These are phyloP conservation scores for Rhododendron williamsianum DNA, from an alignment of 148 eudicot species.

Conservation along the genomic window DNA sequence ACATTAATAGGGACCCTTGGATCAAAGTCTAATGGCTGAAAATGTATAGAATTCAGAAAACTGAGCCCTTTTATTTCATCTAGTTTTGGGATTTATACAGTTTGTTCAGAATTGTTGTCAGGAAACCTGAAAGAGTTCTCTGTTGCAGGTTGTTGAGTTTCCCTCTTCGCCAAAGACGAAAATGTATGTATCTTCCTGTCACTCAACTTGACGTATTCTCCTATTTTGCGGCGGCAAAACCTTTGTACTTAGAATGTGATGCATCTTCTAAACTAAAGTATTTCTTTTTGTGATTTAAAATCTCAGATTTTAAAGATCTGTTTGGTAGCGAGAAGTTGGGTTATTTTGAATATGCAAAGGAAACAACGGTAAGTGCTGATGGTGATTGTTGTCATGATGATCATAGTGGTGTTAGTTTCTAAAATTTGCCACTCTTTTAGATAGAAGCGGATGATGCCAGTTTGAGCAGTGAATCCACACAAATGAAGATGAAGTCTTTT, in stretches of 20 bases:
- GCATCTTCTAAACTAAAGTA: background rate
- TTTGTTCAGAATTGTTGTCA: background rate
- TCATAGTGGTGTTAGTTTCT: constrained; percentile 4
- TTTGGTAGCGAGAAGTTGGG: constrained; percentile 62
- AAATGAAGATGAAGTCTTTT: constrained; percentile 57
- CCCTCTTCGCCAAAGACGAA: constrained; percentile 79
- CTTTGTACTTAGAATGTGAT: background rate
- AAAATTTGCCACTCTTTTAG: constrained; percentile 27
- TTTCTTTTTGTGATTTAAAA: constrained; percentile 1
- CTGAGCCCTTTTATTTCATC: background rate
- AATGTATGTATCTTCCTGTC: constrained; percentile 39
- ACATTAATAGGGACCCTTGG: background rate
- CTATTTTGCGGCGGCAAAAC: background rate
- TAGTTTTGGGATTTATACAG: background rate
- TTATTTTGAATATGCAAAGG: constrained; percentile 71
- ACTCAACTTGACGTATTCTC: background rate
- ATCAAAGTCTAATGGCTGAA: background rate
- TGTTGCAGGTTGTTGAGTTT: constrained; percentile 65
- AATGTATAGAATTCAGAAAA: background rate
- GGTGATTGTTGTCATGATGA: constrained; percentile 5
- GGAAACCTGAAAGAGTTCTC: background rate
- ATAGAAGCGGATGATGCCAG: constrained; percentile 77
- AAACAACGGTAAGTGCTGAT: constrained; percentile 54
- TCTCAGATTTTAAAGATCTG: constrained; percentile 64
- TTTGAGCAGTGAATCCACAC: constrained; percentile 54